A percentile compares a stretch with the other conserved stretches of the same genome.
Evolutionary conservation across 2,329 filamentous ascomycete genomes (phyloP).

Genomic region (Talaromyces funiculosus): DNA sequence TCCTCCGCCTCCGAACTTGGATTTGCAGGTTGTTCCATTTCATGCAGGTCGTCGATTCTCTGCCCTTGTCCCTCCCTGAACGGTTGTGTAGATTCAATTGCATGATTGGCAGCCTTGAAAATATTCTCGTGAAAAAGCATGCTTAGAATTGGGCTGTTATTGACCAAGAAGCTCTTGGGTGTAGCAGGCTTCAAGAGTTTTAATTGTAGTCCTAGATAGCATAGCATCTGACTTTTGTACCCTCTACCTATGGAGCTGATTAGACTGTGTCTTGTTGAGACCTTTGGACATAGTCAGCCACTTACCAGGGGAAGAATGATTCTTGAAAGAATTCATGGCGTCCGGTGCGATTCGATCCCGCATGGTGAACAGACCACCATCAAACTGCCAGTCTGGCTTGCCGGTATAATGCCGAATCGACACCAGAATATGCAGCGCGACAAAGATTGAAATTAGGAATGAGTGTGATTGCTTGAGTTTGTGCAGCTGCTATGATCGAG

Average conservation of each 20-base stretch:
- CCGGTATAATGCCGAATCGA: not conserved
- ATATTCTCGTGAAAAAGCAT: not conserved
- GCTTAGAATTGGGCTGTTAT: not conserved
- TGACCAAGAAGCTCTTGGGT: not conserved
- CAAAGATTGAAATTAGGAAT: not conserved
- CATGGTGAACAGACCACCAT: not conserved
- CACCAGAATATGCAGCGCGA: too few relatives aligned
- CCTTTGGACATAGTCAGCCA: not conserved
- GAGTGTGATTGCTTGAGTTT: not conserved
- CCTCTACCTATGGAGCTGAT: not conserved
- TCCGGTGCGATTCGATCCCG: not conserved
- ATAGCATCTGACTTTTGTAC: not conserved
- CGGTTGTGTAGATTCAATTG: not conserved
- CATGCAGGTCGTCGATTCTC: not conserved
- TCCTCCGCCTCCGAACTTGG: not conserved
- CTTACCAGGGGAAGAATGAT: not conserved
- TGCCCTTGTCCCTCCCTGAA: not conserved
- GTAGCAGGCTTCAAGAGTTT: not conserved
- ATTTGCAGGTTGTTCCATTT: not conserved
- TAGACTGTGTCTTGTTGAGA: not conserved
- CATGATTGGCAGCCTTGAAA: not conserved
- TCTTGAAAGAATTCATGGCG: not conserved
- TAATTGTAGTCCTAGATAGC: not conserved
- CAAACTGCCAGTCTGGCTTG: not conserved
- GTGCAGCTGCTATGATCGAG: not conserved